Conservation (phyloP, 495 filamentous ascomycete species). For the Usnea hakonensis region DNA sequence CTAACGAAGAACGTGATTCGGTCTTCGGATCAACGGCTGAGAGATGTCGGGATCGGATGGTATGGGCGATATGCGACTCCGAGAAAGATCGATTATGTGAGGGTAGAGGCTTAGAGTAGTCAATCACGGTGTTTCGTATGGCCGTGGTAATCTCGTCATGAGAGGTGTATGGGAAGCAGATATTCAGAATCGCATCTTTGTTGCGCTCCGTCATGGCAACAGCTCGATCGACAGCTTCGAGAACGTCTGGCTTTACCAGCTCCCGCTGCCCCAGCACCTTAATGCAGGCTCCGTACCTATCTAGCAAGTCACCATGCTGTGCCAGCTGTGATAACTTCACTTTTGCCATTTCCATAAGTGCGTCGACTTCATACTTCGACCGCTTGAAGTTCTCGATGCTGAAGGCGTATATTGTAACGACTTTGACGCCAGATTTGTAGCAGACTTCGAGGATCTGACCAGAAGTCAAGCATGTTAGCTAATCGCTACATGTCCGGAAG, state of each 20-base stretch:
- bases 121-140: conserved; percentile 74
- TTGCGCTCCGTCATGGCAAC: conserved; percentile 78
- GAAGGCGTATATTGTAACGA: conserved; percentile 96
- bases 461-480: neutral
- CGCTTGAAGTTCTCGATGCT: conserved; percentile 98
- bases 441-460: conserved; percentile 86
- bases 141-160: conserved; percentile 94
- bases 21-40: conserved; percentile 26
- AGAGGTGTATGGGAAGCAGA: conserved; percentile 96
- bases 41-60: conserved; percentile 57
- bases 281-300: conserved; percentile 84
- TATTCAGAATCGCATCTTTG: conserved; percentile 75
- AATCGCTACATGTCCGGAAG: neutral
- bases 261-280: conserved; percentile 75
- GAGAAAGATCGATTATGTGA: conserved; percentile 65
- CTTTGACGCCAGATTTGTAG: conserved; percentile 88
- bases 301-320: conserved; percentile 87
- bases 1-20: conserved; percentile 19
- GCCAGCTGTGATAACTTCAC: conserved; percentile 82
- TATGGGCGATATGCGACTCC: conserved; percentile 75
- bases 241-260: conserved; percentile 73
- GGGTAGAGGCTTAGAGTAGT: conserved; percentile 62
- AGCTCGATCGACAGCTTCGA: conserved; percentile 77
- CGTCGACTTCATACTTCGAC: conserved; percentile 95
- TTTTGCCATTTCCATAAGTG: conserved; percentile 96